Conservation (phyloP, 768 basidiomycete species). For the Leccinum barrowsii region DNA sequence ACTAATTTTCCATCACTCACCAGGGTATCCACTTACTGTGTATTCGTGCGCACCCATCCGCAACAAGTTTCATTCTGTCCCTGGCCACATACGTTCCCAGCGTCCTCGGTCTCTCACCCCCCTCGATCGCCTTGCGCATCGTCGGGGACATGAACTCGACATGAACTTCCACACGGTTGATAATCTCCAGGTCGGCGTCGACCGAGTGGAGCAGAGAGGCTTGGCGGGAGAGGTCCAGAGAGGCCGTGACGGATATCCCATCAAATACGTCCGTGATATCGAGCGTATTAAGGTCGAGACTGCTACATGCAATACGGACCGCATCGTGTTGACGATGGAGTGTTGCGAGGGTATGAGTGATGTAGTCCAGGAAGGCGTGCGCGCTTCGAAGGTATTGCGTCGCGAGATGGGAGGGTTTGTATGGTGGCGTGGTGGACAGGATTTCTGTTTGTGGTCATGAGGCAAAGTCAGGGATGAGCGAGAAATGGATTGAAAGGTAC, state of each 20-base stretch:
- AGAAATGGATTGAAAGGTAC: constrained; percentile 33
- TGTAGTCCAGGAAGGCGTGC: constrained; percentile 59
- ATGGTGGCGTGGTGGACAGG: constrained; percentile 67
- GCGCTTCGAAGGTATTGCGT: constrained; percentile 64
- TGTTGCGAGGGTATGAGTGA: constrained; percentile 48
- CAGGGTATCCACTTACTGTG: constrained; percentile 49
- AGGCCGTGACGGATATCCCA: constrained; percentile 49
- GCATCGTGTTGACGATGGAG: constrained; percentile 68
- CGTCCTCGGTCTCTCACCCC: constrained; percentile 63
- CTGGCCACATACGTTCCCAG: constrained; percentile 79
- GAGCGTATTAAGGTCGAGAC: constrained; percentile 70
- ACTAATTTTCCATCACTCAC: neutral
- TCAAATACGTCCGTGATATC: constrained; percentile 70
- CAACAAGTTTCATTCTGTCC: constrained; percentile 78
- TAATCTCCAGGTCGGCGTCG: constrained; percentile 69
- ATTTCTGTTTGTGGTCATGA: constrained; percentile 38
- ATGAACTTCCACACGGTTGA: constrained; percentile 64
- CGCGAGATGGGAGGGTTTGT: constrained; percentile 63
- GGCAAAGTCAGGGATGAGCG: neutral
- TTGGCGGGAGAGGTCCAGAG: constrained; percentile 66
- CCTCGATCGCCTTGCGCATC: constrained; percentile 66
- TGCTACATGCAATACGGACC: constrained; percentile 66
- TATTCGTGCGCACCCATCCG: constrained; percentile 62
- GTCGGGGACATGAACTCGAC: constrained; percentile 69
- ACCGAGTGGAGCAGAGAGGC: constrained; percentile 56